Evolutionary conservation across 257 asterid genomes (phyloP).

Genomic region (Solanum etuberosum): DNA sequence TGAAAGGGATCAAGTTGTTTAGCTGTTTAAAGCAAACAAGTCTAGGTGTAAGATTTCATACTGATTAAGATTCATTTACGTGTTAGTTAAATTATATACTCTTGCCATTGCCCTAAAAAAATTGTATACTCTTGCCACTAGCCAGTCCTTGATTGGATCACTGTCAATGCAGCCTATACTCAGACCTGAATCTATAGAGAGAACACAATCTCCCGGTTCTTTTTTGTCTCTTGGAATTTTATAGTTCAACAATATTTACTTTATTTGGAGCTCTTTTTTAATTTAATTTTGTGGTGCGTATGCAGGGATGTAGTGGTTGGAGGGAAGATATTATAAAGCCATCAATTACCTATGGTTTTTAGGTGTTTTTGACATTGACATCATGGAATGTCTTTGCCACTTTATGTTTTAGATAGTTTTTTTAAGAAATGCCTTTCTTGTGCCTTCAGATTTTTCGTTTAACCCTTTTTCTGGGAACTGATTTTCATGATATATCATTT

Average conservation of each 20-base stretch:
- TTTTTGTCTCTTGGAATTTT: not conserved
- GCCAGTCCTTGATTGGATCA: not conserved
- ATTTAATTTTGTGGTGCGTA: not conserved
- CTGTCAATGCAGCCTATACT: not conserved
- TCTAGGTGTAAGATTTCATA: not conserved
- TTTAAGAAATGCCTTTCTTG: not conserved
- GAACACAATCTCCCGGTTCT: not conserved
- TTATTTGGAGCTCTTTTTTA: not conserved
- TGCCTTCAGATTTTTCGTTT: not conserved
- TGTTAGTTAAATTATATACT: not conserved
- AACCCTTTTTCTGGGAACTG: not conserved
- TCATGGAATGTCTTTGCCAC: not conserved
- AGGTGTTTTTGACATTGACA: not conserved
- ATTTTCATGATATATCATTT: not conserved
- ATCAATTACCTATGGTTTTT: not conserved
- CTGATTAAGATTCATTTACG: not conserved
- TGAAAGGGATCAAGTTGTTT: not conserved
- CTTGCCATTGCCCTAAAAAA: not conserved
- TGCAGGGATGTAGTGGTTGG: not conserved
- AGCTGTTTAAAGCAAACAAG: not conserved
- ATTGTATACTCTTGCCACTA: not conserved
- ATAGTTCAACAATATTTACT: not conserved
- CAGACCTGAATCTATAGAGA: not conserved
- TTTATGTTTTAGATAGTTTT: not conserved
- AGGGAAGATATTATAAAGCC: not conserved